Conservation (phyloP, 2,329 filamentous ascomycete genomes). For the Diaporthe humulicola region DNA sequence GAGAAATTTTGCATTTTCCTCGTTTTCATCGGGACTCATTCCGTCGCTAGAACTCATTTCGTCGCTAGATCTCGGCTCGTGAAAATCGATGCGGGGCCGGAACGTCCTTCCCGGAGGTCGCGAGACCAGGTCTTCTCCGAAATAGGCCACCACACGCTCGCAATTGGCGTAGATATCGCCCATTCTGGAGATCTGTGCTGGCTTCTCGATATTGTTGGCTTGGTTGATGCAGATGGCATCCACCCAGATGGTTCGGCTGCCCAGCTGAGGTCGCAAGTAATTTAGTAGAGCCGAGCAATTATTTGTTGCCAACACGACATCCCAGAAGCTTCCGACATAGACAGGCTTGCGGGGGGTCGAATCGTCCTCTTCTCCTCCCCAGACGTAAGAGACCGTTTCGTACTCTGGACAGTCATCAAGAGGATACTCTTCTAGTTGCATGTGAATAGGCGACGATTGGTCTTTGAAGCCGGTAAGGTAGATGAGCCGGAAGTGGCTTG, state of each 20-base stretch:
- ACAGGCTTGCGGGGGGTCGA: constrained; percentile 41
- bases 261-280: constrained; percentile 37
- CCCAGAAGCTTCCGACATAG: constrained; percentile 46
- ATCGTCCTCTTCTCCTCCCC: constrained; percentile 47
- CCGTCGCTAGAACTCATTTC: neutral
- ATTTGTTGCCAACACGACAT: constrained; percentile 46
- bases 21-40: neutral
- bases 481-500: constrained; percentile 5
- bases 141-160: neutral
- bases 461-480: neutral
- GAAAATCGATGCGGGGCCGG: neutral
- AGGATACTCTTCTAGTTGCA: constrained; percentile 37
- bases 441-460: constrained; percentile 33
- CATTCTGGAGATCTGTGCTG: constrained; percentile 45
- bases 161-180: constrained; percentile 13
- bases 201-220: constrained; percentile 39
- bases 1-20: neutral
- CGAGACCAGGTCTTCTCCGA: neutral
- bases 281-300: constrained; percentile 47
- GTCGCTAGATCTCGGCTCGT: neutral
- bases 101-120: no score
- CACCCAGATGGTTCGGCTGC: constrained; percentile 40
- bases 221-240: constrained; percentile 45
- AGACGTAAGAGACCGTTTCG: constrained; percentile 48
- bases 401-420: constrained; percentile 46